Conservation (phyloP, 371 early-diverging fungal species). For the Mucor racemosus region DNA sequence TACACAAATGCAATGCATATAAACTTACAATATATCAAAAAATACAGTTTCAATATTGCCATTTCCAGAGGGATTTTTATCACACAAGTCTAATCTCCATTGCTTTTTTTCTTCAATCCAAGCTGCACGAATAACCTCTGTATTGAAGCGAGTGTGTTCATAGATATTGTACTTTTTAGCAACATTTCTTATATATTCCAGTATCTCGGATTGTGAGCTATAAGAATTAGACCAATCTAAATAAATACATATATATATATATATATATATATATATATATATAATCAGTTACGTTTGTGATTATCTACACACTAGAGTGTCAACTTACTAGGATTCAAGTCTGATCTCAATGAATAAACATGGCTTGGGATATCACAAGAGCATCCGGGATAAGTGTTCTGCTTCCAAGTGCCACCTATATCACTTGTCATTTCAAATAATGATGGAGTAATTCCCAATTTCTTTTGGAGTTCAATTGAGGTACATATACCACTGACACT, state of each 20-base stretch:
- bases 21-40: conserved; percentile 12
- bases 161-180: conserved; percentile 55
- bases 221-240: conserved; percentile 57
- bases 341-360: conserved; percentile 55
- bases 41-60: background rate
- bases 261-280: too few relatives aligned
- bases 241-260: background rate
- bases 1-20: background rate
- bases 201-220: conserved; percentile 54
- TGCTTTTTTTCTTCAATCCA: conserved; percentile 52
- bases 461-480: conserved; percentile 54
- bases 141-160: conserved; percentile 50
- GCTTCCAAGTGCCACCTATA: conserved; percentile 67
- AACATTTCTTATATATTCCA: conserved; percentile 51
- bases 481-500: conserved; percentile 70
- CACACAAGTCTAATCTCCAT: conserved; percentile 48
- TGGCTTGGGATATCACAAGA: conserved; percentile 67
- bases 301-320: too few relatives aligned
- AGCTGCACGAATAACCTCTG: conserved; percentile 41
- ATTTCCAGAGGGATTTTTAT: background rate
- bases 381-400: conserved; percentile 64
- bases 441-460: conserved; percentile 47
- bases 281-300: background rate
- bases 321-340: conserved; percentile 43
- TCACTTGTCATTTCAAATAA: conserved; percentile 60